A percentile compares a stretch with the other conserved stretches of the same genome.
Conservation (phyloP, 73 alveolate species). For the Effrenium voratum region DNA sequence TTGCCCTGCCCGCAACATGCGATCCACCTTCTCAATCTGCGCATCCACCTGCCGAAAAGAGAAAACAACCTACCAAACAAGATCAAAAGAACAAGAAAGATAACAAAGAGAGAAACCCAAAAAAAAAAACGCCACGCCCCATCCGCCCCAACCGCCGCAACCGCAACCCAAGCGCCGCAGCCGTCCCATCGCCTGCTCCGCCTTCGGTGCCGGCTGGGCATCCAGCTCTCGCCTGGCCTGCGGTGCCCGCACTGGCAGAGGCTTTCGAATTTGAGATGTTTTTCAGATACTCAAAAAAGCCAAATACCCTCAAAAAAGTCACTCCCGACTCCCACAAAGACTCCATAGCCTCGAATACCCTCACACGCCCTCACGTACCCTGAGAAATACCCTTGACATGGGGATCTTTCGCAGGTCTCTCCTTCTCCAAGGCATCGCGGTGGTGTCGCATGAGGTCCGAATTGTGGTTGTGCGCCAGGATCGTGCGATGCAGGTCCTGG, state of each 20-base stretch:
- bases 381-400: too few species aligned
- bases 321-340: too few species aligned
- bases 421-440: slow-evolving; percentile 49
- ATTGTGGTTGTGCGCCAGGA: slow-evolving; percentile 34
- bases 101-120: background rate
- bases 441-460: slow-evolving; percentile 22
- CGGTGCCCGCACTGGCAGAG: too few species aligned
- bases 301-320: too few species aligned
- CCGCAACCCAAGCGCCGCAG: background rate
- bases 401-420: too few species aligned
- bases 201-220: background rate
- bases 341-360: too few species aligned
- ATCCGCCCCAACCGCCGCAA: background rate
- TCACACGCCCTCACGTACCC: too few species aligned
- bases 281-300: too few species aligned
- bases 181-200: slow-evolving; percentile 38
- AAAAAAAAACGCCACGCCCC: background rate
- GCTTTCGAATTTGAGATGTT: too few species aligned
- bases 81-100: background rate
- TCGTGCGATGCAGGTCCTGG: slow-evolving; percentile 26
- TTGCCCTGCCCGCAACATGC: slow-evolving; percentile 15
- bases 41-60: background rate
- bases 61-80: background rate
- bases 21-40: slow-evolving; percentile 27
- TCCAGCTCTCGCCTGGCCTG: slow-evolving; percentile 31